Percentiles rank a stretch among this genome's conserved stretches.
phyloP scores from a whole-genome alignment of 179 eudicot genomes.

The Silene coronaria region DNA sequence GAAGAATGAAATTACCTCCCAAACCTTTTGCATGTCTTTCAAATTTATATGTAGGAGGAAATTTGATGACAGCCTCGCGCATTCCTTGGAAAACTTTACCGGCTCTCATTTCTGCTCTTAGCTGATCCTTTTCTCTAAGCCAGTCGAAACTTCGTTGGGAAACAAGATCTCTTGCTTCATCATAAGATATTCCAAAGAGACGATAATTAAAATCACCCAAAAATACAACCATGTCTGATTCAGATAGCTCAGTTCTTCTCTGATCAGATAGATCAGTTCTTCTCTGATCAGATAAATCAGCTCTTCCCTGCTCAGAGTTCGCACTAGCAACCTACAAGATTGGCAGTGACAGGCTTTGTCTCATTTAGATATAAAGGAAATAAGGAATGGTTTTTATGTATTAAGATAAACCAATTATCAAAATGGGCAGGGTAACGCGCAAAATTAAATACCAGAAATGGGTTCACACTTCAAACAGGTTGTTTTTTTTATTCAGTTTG shows the following conservation, averaged over 20 bases:
- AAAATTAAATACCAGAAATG: too few relatives aligned
- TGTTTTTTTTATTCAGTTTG: too few relatives aligned
- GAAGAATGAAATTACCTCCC: conserved; percentile 58
- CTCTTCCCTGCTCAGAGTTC: conserved; percentile 52
- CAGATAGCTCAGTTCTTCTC: conserved; percentile 37
- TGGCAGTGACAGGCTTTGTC: conserved; percentile 1
- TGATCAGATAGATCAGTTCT: conserved; percentile 66
- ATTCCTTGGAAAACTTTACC: conserved; percentile 98
- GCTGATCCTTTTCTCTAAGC: conserved; percentile 95
- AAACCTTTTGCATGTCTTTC: conserved; percentile 78
- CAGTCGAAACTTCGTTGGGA: conserved; percentile 98
- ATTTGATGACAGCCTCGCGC: conserved; percentile 86
- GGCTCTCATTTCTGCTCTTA: conserved; percentile 93
- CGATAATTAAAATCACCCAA: conserved; percentile 92
- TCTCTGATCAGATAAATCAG: conserved; percentile 63
- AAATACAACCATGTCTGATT: conserved; percentile 88
- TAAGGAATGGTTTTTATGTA: background rate
- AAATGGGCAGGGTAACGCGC: too few relatives aligned
- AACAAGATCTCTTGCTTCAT: conserved; percentile 96
- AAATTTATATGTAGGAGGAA: conserved; percentile 97
- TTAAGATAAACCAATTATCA: background rate
- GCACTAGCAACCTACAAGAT: conserved; percentile 38
- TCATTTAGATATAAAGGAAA: background rate
- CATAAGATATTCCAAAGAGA: conserved; percentile 97
- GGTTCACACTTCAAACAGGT: too few relatives aligned